Evolutionary conservation across 139 green algal genomes (phyloP).

Genomic region (Tetraselmis chui): DNA sequence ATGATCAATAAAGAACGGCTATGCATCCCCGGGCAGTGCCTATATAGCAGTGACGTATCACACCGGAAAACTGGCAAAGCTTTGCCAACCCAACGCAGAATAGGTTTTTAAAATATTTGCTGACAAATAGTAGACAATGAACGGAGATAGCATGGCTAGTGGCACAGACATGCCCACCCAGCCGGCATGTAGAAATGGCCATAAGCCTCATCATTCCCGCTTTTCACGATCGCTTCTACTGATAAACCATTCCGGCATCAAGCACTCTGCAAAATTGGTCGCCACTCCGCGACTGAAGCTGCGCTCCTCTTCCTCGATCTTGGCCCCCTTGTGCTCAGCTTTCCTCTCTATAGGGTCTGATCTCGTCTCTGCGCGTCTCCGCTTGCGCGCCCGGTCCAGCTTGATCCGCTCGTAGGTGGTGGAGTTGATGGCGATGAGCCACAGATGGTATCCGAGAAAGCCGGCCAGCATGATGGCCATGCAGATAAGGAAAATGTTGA

Average conservation of each 20-base stretch:
- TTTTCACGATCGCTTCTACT: background rate
- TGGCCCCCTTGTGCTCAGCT: background rate
- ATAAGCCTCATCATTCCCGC: background rate
- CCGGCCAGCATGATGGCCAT: constrained; percentile 11
- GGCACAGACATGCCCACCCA: too few species aligned
- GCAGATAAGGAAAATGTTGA: constrained; percentile 14
- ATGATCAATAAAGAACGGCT: too few species aligned
- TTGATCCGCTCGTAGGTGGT: constrained; percentile 22
- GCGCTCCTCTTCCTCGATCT: background rate
- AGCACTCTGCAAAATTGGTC: background rate
- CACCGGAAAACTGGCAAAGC: too few species aligned
- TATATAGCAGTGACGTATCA: too few species aligned
- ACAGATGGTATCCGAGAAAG: constrained; percentile 25
- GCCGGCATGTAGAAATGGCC: too few species aligned
- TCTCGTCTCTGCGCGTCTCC: too few species aligned
- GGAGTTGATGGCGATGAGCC: constrained; percentile 9
- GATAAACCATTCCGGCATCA: background rate
- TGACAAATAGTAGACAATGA: too few species aligned
- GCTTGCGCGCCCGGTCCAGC: background rate
- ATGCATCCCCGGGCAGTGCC: too few species aligned
- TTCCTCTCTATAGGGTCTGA: too few species aligned
- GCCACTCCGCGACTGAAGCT: background rate
- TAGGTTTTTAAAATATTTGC: too few species aligned
- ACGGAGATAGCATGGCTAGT: too few species aligned
- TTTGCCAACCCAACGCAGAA: too few species aligned